These are phyloP conservation scores for Syncephalastrum racemosum DNA, from an alignment of 371 early-diverging fungal species.

Conservation along the genomic window DNA sequence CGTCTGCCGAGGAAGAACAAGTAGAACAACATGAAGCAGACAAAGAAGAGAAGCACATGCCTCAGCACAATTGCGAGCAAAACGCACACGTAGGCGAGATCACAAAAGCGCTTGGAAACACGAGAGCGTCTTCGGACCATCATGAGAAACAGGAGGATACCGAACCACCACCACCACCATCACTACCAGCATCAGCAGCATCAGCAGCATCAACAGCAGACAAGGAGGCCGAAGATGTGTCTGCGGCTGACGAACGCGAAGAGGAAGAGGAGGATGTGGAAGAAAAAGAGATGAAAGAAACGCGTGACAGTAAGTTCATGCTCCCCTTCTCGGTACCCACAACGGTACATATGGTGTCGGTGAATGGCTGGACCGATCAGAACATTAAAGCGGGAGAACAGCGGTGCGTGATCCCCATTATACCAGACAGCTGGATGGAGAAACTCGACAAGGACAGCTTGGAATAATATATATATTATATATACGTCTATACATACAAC, in stretches of 20 bases:
- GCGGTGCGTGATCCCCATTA: conserved; percentile 13
- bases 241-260: conserved; percentile 8
- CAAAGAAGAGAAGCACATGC: conserved; percentile 7
- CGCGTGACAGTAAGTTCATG: conserved; percentile 50
- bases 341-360: conserved; percentile 33
- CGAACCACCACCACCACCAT: neutral
- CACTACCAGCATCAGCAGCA: neutral
- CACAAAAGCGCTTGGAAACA: neutral
- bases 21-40: neutral
- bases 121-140: neutral
- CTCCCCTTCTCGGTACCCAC: conserved; percentile 58
- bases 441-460: conserved; percentile 39
- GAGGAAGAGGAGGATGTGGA: conserved; percentile 37
- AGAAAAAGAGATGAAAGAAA: conserved; percentile 45
- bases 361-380: conserved; percentile 14
- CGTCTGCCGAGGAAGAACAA: conserved; percentile 5
- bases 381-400: conserved; percentile 12
- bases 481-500: too few species aligned
- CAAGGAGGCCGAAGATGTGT: neutral
- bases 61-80: too few species aligned
- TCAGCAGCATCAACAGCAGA: neutral
- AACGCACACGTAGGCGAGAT: too few species aligned
- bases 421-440: conserved; percentile 44
- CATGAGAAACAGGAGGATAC: neutral
- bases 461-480: too few species aligned